Evolutionary conservation across 805 yeast species (phyloP).

Genomic region (Cyberlindnera euphorbiae): DNA sequence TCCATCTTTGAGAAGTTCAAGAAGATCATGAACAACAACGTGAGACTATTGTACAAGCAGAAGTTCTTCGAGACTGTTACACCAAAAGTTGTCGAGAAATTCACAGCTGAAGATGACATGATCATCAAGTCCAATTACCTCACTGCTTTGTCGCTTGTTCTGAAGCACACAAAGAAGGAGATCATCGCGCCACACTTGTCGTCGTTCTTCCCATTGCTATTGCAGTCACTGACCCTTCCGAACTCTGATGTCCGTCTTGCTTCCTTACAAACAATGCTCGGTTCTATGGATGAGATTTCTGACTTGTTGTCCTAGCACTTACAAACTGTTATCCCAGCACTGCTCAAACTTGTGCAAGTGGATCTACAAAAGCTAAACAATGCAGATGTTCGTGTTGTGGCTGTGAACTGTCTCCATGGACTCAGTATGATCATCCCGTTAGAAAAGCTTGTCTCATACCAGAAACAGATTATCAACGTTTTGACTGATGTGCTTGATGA

Average conservation of each 20-base stretch:
- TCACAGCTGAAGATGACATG: constrained; percentile 27
- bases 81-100: constrained; percentile 48
- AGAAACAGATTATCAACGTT: constrained; percentile 36
- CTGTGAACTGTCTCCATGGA: constrained; percentile 55
- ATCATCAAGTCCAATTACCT: constrained; percentile 47
- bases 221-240: constrained; percentile 53
- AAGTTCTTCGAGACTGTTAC: constrained; percentile 60
- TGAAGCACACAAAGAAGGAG: constrained; percentile 58
- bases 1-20: constrained; percentile 49
- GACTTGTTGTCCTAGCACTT: constrained; percentile 50
- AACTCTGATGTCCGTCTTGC: constrained; percentile 48
- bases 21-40: constrained; percentile 46
- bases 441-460: constrained; percentile 46
- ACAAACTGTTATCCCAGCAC: constrained; percentile 49
- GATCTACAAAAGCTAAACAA: constrained; percentile 29
- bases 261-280: constrained; percentile 52
- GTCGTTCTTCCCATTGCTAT: constrained; percentile 62
- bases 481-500: constrained; percentile 63
- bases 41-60: constrained; percentile 74
- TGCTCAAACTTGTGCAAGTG: constrained; percentile 33
- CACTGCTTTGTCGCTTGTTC: constrained; percentile 60
- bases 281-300: constrained; percentile 52
- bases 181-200: constrained; percentile 62
- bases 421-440: constrained; percentile 35
- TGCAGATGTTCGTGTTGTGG: constrained; percentile 47